Evolutionary conservation across 805 yeast species (phyloP), one percentile per base, ranked within the genome.

Genomic region (Ogataea thermomethanolica): DNA sequence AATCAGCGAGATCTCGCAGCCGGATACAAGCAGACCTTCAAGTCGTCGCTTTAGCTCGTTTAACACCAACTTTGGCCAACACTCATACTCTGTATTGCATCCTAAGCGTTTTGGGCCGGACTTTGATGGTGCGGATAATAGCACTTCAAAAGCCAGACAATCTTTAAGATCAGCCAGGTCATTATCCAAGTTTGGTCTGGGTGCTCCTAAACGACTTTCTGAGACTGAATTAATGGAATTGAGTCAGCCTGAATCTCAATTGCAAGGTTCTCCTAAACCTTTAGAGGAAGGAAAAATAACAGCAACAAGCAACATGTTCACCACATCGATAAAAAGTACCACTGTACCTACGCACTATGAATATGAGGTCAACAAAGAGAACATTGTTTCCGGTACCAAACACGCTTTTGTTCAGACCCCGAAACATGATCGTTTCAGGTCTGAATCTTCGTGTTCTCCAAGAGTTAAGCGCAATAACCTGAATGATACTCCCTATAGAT

Each of bases 171-270:
- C 45, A 3, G 42, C 46, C 5, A 36, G 53, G 25, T 47, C 51
- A 8, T 48, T 59, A 21, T 41, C 56, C 1, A 59, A 72, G 42
- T 58, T 73, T 15, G 58, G 59, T 9, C 30, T 76, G 28, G 81
- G 81, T 2, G 79, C 78, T 8, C 79, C 80, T 1, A 67, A 72
- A 47, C 55, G 81, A 35, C 65, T 73, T 2, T 57, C 68, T 29
- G 65, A 55, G 15, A 45, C 34, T 33, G 58, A 46, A 41, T 36
- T 45, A n/a, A 34, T 29, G n/a, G 25, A 33, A 15, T 29, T 35
- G 29, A 25, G 34, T 15, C 22, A 37, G 13, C 35, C 42, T 17
- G 21, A 20, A 13, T 31, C 25, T 15, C 39, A 22, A 14, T 30
- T 17, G 29, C 13, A 34, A 28, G 20, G 43, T 27, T 12, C 25